Evolutionary conservation across 176 grass and related monocot genomes (phyloP).

Genomic region (Zizania latifolia): DNA sequence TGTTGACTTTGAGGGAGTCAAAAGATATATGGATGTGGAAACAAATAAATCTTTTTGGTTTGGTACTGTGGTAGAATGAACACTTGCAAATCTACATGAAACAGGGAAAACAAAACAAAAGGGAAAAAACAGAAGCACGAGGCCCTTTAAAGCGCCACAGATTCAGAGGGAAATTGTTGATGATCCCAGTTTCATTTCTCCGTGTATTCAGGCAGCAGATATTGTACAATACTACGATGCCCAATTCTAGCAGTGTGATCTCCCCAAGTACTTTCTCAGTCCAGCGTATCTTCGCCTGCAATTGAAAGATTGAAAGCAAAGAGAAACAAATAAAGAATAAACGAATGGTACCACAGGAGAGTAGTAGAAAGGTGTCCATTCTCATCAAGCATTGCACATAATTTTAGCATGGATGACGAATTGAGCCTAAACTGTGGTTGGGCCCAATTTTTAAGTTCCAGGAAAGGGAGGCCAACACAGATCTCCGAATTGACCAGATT

Average conservation of each 20-base stretch:
- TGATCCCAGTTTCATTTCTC: no score
- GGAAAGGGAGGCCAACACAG: neutral
- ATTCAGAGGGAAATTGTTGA: no score
- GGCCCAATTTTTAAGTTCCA: constrained; percentile 1
- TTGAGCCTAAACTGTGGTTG: neutral
- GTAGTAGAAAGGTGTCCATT: neutral
- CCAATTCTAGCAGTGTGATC: no score
- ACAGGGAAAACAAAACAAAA: no score
- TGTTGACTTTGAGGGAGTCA: neutral
- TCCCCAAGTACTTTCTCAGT: no score
- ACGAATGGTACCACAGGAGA: neutral
- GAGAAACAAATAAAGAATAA: neutral
- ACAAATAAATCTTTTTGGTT: neutral
- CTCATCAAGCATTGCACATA: neutral
- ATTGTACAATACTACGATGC: no score
- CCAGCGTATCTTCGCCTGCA: no score
- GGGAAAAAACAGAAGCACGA: no score
- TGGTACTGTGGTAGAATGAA: neutral
- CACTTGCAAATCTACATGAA: neutral
- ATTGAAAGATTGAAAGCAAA: no score
- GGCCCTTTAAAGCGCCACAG: no score
- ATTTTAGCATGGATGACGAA: neutral
- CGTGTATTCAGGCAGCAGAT: no score
- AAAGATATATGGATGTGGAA: neutral
- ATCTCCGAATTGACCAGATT: neutral